Base-by-base conservation (phyloP, 208 protist genomes). In the Crithidia mellificae region DNA sequence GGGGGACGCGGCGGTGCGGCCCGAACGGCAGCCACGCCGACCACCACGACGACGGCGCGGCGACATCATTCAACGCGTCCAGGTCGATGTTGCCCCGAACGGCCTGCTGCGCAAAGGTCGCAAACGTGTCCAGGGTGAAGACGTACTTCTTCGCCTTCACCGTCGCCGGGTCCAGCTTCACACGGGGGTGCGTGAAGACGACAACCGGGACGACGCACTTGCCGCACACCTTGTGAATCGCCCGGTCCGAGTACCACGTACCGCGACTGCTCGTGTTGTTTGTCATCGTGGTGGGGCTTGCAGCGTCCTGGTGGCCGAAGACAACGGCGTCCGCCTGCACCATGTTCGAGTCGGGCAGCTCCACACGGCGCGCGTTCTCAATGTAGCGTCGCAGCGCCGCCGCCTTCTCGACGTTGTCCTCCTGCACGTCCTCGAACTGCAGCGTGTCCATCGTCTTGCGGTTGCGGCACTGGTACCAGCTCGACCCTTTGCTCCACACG, bases 351-450 rank as follows among this genome's bases (percentile, higher is more conserved):
- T 94, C 87, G 22, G 91, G 85, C 4, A 96, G 83, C 17, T 72
- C 58, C 6, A 94, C 88, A 5, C 82, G 78, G 32, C 74, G 77
- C 11, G 75, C 78, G 65, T 94, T 94, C 72, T 96, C 88, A 57
- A 96, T 85, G 69, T 85, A 91, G 19, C 91, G 86, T 6, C 88
- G 84, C 41, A 96, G 72, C 39, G 86, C 84, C 12, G 85, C 81
- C 15, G 91, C 88, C 74, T 96, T 96, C 56, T 87, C 79, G 8
- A 90, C 61, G 61, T 91, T 94, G 59, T 96, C 91, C 54, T 88
- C 79, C 53, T 85, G 71, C 44, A 96, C 80, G 54, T 96, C 87
- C 63, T 94, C 91, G 65, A 94, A 96, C 77, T 96, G 83, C 20
- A 94, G 52, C 0, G 86, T 84, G 27, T 81, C 72, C 39, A 64